These are phyloP conservation scores for Madurella mycetomatis DNA, from an alignment of 2,329 filamentous ascomycete genomes.

Conservation along the genomic window DNA sequence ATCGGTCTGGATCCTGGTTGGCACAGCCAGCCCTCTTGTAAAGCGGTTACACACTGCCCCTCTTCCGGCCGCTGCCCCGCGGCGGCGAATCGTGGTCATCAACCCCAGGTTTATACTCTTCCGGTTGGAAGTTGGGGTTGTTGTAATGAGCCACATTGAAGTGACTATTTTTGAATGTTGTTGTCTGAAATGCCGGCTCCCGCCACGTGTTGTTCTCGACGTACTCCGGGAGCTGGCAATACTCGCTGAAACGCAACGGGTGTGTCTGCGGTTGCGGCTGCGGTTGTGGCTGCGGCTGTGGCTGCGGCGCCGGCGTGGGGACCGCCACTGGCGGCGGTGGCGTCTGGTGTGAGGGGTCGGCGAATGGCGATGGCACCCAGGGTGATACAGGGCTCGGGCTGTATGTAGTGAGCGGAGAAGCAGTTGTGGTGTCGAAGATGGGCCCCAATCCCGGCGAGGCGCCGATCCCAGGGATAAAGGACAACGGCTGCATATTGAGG, in stretches of 20 bases:
- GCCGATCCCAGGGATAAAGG: conserved; percentile 45
- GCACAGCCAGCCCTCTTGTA: conserved; percentile 19
- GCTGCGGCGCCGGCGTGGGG: conserved; percentile 22
- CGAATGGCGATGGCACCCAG: conserved; percentile 36
- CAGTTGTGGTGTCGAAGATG: conserved; percentile 18
- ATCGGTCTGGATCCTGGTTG: conserved; percentile 4
- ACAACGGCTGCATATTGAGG: conserved; percentile 40
- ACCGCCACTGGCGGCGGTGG: conserved; percentile 11
- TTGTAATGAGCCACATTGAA: conserved; percentile 65
- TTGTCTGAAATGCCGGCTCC: conserved; percentile 50
- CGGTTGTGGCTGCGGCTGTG: conserved; percentile 29
- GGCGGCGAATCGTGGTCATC: conserved; percentile 32
- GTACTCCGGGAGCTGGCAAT: conserved; percentile 40
- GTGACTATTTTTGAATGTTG: conserved; percentile 61
- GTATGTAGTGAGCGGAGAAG: conserved; percentile 28
- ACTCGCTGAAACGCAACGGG: conserved; percentile 51
- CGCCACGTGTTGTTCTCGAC: conserved; percentile 35
- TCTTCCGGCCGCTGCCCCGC: conserved; percentile 19
- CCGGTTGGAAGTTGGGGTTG: conserved; percentile 58
- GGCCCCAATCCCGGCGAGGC: conserved; percentile 20
- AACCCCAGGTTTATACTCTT: conserved; percentile 43
- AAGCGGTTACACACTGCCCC: conserved; percentile 21
- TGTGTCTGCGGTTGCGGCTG: conserved; percentile 27
- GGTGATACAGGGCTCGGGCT: conserved; percentile 33
- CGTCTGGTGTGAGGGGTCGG: conserved; percentile 27